Evolutionary conservation across 768 basidiomycete species (phyloP).

Genomic region (Lyophyllum atratum): DNA sequence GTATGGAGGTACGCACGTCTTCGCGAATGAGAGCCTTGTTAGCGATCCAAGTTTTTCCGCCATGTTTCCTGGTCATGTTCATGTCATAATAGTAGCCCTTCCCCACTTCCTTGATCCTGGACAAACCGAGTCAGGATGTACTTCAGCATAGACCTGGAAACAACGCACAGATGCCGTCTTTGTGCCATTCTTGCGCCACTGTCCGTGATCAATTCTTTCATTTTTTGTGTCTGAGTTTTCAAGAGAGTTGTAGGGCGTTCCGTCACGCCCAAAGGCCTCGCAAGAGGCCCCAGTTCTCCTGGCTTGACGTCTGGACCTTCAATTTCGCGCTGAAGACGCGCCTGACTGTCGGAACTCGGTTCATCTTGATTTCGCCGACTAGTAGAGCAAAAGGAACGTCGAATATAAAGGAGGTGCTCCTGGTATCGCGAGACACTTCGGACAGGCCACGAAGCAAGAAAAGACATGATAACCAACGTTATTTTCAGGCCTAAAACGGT

Average conservation of each 20-base stretch:
- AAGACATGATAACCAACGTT: constrained; percentile 15
- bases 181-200: constrained; percentile 70
- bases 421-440: constrained; percentile 14
- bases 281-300: constrained; percentile 39
- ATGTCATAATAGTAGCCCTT: constrained; percentile 89
- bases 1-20: constrained; percentile 59
- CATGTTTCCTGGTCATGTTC: constrained; percentile 76
- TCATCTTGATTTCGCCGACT: constrained; percentile 2
- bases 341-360: background rate
- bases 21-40: constrained; percentile 87
- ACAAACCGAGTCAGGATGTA: constrained; percentile 1
- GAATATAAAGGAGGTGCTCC: constrained; percentile 6
- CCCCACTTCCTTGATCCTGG: constrained; percentile 52
- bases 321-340: constrained; percentile 11
- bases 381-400: constrained; percentile 19
- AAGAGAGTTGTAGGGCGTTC: constrained; percentile 63
- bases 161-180: constrained; percentile 59
- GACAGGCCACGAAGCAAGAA: constrained; percentile 16
- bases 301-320: constrained; percentile 19
- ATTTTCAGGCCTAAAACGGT: background rate
- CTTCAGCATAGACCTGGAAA: background rate
- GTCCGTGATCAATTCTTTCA: constrained; percentile 66
- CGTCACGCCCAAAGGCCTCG: constrained; percentile 75
- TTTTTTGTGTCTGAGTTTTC: constrained; percentile 61
- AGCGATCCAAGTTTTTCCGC: constrained; percentile 95